Percentiles rank a stretch among this genome's conserved stretches.
phyloP scores from a whole-genome alignment of 2,329 filamentous ascomycete species.

The Boeremia exigua region DNA sequence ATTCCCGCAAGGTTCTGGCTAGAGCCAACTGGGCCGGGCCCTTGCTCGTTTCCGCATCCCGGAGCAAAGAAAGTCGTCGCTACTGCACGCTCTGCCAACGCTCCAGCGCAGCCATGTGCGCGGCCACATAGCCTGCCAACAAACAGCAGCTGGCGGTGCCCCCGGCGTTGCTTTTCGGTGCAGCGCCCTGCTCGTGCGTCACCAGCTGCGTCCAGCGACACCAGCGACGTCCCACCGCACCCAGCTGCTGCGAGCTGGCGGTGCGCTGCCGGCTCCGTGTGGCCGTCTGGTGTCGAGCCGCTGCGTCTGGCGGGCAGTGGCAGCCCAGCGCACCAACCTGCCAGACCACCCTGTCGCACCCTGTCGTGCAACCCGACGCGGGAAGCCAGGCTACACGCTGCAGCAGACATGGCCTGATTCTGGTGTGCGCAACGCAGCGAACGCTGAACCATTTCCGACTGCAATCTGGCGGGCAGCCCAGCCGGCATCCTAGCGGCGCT shows the following conservation, averaged over 20 bases:
- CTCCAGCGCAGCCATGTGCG: conserved; percentile 15
- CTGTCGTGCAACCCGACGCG: conserved; percentile 24
- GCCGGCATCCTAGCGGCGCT: conserved; percentile 4
- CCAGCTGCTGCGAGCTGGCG: not conserved
- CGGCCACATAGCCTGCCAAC: not conserved
- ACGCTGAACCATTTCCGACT: conserved; percentile 6
- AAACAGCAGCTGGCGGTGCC: not conserved
- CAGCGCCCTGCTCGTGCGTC: conserved; percentile 5
- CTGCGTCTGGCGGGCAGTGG: conserved; percentile 2
- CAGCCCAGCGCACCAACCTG: conserved; percentile 7
- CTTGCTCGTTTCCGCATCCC: conserved; percentile 10
- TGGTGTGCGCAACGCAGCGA: conserved; percentile 4
- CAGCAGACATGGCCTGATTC: conserved; percentile 29
- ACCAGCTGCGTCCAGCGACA: not conserved
- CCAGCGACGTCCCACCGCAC: not conserved
- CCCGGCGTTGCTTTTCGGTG: conserved; percentile 1
- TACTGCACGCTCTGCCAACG: conserved; percentile 12
- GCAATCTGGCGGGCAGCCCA: conserved; percentile 16
- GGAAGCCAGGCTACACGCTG: conserved; percentile 18
- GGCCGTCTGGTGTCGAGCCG: not conserved
- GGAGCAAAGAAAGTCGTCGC: not conserved
- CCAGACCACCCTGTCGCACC: conserved; percentile 10
- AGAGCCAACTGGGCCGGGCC: conserved; percentile 1
- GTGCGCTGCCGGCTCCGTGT: not conserved
- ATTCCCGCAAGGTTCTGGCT: conserved; percentile 6